Evolutionary conservation across 2,329 filamentous ascomycete genomes (phyloP), one percentile per base, ranked within the genome.

Genomic region (Botrytis paeoniae): DNA sequence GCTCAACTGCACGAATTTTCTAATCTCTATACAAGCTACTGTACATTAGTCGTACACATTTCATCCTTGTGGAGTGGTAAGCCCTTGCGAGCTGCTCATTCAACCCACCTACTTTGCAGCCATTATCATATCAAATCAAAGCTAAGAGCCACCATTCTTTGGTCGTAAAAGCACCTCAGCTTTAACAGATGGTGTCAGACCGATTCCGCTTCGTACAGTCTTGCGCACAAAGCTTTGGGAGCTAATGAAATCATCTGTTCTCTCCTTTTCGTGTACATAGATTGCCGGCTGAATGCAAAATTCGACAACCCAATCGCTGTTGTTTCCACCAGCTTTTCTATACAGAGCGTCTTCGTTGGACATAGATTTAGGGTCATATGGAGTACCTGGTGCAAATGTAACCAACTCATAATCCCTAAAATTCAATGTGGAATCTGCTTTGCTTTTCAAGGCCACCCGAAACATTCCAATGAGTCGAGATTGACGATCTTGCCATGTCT

Each of bases 351-450:
- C 72, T 37, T 68, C 73, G 60, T 32, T 57, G n/a, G 18, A 54
- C 75, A 76, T 76, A 0, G 54, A 72, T 4, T 54, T 43, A 7
- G 35, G 29, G 35, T 76, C 72, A 41, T 71, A 76, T 45, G 35
- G 62, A 4, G 74, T 75, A 16, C 70, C 74, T n/a, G 70, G 74
- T 29, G 54, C 22, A 57, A 72, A 73, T 3, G 68, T 43, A 5
- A 74, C 69, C 59, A 74, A 73, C 57, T 76, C 73, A 64, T 76
- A 76, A 54, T 74, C 70, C 35, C 74, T 72, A 22, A 75, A 54
- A 45, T 75, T 75, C 8, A 76, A 59, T n/a, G 71, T 66, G 4
- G 74, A 74, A 32, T 75, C 70, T 32, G 73, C 74, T 65, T 75
- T 76, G 10, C 60, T 64, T 54, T 8, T 70, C 10, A 76, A 64